A percentile compares a stretch with the other conserved stretches of the same genome.
phyloP scores from a whole-genome alignment of 768 basidiomycete species.

The Pleurotus cornucopiae region DNA sequence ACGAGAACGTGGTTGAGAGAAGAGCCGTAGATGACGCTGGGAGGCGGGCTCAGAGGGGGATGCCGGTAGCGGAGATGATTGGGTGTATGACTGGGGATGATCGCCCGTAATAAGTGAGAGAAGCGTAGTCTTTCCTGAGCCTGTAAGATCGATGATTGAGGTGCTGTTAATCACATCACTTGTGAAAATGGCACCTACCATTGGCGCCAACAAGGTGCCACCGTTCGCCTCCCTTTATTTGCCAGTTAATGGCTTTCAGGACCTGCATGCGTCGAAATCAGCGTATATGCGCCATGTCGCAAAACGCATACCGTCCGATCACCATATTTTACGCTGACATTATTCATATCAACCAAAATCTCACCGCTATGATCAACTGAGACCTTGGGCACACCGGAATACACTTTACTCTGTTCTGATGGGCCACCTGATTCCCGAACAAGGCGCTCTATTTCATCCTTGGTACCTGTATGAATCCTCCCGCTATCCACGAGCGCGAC shows the following conservation, averaged over 20 bases:
- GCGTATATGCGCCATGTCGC: neutral
- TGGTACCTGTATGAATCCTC: slow-evolving; percentile 47
- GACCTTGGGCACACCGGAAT: neutral
- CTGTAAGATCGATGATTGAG: slow-evolving; percentile 27
- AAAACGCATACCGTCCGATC: slow-evolving; percentile 44
- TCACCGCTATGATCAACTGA: slow-evolving; percentile 10
- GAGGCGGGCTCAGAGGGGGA: slow-evolving; percentile 42
- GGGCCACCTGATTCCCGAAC: neutral
- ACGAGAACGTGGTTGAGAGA: slow-evolving; percentile 55
- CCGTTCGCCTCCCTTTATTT: slow-evolving; percentile 72
- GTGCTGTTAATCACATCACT: neutral
- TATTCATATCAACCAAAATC: slow-evolving; percentile 54
- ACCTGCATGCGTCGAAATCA: slow-evolving; percentile 41
- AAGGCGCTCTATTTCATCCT: slow-evolving; percentile 33
- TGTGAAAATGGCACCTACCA: slow-evolving; percentile 39
- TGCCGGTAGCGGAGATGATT: slow-evolving; percentile 31
- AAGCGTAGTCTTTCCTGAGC: slow-evolving; percentile 94
- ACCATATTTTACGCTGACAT: slow-evolving; percentile 70
- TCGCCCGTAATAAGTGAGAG: slow-evolving; percentile 88
- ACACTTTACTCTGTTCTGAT: neutral
- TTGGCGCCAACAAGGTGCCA: slow-evolving; percentile 93
- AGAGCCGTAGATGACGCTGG: slow-evolving; percentile 50
- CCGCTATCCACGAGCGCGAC: slow-evolving; percentile 51
- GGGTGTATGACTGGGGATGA: slow-evolving; percentile 92
- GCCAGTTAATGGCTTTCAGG: slow-evolving; percentile 77